Conservation (phyloP, 2,329 filamentous ascomycete genomes). For the Diaporthe sp. region DNA sequence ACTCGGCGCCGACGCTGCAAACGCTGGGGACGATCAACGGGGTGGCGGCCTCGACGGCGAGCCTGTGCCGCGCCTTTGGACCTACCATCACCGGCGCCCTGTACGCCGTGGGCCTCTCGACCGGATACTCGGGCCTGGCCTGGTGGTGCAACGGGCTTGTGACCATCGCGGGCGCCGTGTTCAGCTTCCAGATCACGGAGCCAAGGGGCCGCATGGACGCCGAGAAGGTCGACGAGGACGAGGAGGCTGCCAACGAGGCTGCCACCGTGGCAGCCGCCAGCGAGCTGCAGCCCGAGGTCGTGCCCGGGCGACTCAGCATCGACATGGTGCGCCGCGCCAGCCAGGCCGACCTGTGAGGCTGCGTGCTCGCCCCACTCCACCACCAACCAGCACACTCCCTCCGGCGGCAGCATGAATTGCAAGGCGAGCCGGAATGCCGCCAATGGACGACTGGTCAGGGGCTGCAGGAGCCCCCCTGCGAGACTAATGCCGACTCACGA, state of each 20-base stretch:
- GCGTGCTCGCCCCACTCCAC: background rate
- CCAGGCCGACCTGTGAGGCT: slow-evolving; percentile 32
- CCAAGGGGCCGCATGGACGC: slow-evolving; percentile 55
- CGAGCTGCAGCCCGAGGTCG: slow-evolving; percentile 36
- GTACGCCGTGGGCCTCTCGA: slow-evolving; percentile 81
- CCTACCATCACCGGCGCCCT: slow-evolving; percentile 88
- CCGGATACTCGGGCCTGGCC: slow-evolving; percentile 86
- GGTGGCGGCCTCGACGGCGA: slow-evolving; percentile 89
- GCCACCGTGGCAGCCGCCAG: slow-evolving; percentile 33
- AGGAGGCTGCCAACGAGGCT: slow-evolving; percentile 49
- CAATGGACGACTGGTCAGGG: slow-evolving; percentile 21
- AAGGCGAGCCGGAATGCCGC: background rate
- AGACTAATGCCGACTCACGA: slow-evolving; percentile 32
- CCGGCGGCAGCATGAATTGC: background rate
- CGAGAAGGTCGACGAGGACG: slow-evolving; percentile 50
- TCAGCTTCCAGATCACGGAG: slow-evolving; percentile 82
- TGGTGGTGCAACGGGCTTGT: slow-evolving; percentile 93
- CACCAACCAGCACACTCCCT: background rate
- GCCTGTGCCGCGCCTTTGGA: slow-evolving; percentile 86
- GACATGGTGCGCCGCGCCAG: slow-evolving; percentile 35
- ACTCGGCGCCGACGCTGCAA: slow-evolving; percentile 84
- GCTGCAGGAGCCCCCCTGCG: background rate
- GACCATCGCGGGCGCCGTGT: slow-evolving; percentile 77
- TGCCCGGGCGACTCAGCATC: slow-evolving; percentile 34
- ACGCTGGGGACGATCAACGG: slow-evolving; percentile 94